Conservation (phyloP, 2,329 filamentous ascomycete species). For the Raffaelea arxii region DNA sequence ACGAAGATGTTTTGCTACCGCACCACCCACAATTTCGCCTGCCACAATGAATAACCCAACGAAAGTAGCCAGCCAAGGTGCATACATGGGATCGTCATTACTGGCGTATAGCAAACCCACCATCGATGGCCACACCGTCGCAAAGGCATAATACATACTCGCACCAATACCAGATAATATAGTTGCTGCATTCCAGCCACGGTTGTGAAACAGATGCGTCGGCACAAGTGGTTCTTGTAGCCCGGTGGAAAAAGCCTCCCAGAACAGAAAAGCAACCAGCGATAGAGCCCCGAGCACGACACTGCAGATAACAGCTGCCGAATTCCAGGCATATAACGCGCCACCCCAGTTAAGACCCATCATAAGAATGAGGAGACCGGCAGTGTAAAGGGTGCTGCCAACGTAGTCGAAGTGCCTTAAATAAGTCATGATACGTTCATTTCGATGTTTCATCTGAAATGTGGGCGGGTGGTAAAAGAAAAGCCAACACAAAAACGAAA, state of each 20-base stretch:
- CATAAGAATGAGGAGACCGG: conserved; percentile 20
- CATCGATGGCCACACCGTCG: conserved; percentile 26
- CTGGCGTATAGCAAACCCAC: conserved; percentile 17
- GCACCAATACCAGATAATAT: conserved; percentile 22
- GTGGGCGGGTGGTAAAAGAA: conserved; percentile 13
- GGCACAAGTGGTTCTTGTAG: conserved; percentile 23
- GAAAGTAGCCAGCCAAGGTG: background rate
- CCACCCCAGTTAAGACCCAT: conserved; percentile 24
- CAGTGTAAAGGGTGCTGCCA: conserved; percentile 20
- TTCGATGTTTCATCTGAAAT: conserved; percentile 20
- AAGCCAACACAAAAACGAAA: conserved; percentile 19
- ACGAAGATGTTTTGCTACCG: background rate
- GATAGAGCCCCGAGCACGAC: conserved; percentile 18
- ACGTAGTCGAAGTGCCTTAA: conserved; percentile 23
- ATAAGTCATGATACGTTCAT: conserved; percentile 15
- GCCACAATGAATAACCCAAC: background rate
- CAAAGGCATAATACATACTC: conserved; percentile 25
- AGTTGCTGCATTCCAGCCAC: conserved; percentile 20
- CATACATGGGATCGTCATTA: background rate
- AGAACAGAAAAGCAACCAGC: conserved; percentile 17
- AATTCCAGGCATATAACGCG: conserved; percentile 21
- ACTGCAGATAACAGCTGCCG: conserved; percentile 18
- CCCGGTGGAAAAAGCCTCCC: conserved; percentile 12
- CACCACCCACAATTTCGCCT: background rate
- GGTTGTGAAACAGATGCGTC: conserved; percentile 24